These are phyloP conservation scores for Crithidia thermophila DNA, from an alignment of 208 protist genomes.

Conservation along the genomic window DNA sequence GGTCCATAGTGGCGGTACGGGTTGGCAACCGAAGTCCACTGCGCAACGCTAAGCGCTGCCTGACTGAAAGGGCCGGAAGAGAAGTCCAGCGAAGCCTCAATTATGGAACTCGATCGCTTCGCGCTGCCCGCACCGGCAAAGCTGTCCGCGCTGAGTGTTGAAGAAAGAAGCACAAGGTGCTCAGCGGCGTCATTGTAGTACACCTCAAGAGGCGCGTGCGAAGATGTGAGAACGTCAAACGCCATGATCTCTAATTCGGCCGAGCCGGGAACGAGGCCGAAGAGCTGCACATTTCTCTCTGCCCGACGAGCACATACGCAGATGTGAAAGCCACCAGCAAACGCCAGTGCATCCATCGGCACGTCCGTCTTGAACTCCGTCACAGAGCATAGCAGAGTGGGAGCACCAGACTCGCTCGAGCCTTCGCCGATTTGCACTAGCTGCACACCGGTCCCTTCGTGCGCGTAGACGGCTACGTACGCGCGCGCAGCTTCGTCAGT, in stretches of 20 bases:
- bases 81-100: conserved; percentile 18
- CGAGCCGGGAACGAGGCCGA: conserved; percentile 25
- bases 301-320: conserved; percentile 16
- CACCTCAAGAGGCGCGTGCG: conserved; percentile 13
- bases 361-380: conserved; percentile 13
- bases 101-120: conserved; percentile 9
- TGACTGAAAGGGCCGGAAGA: conserved; percentile 25
- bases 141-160: conserved; percentile 2
- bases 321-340: conserved; percentile 38
- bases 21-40: conserved; percentile 19
- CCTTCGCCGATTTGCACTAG: conserved; percentile 8
- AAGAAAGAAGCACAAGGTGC: conserved; percentile 27
- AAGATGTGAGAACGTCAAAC: conserved; percentile 21
- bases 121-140: conserved; percentile 7
- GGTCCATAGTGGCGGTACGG: conserved; percentile 32
- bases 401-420: background rate
- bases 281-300: conserved; percentile 29
- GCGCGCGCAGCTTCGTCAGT: conserved; percentile 1
- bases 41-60: background rate
- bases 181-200: conserved; percentile 25
- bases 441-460: conserved; percentile 7
- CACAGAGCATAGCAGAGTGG: background rate
- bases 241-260: conserved; percentile 15
- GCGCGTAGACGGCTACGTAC: conserved; percentile 20
- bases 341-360: conserved; percentile 21